Evolutionary conservation across 345 rosid genomes (phyloP).

Genomic region (Turritis glabra): DNA sequence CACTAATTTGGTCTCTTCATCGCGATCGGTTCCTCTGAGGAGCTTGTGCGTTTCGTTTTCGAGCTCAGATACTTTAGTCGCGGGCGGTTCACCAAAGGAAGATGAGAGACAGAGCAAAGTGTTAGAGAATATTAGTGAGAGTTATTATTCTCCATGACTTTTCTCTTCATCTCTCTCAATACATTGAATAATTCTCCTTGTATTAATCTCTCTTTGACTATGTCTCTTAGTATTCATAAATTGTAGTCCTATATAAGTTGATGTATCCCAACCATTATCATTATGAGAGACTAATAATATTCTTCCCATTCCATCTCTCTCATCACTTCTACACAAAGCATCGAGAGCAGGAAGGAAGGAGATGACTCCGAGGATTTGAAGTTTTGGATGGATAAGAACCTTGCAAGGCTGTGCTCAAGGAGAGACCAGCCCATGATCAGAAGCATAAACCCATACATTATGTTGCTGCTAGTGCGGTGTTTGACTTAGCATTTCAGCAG

Average conservation of each 20-base stretch:
- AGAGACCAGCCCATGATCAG: conserved; percentile 66
- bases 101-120: conserved; percentile 40
- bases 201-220: no score
- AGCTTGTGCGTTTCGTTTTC: conserved; percentile 45
- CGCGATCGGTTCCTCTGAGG: conserved; percentile 38
- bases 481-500: not conserved
- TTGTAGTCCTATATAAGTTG: no score
- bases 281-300: no score
- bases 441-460: conserved; percentile 77
- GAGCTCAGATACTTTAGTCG: conserved; percentile 64
- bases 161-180: no score
- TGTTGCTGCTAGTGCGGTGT: conserved; percentile 87
- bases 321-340: no score
- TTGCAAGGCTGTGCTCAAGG: conserved; percentile 79
- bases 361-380: conserved; percentile 66
- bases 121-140: no score
- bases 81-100: conserved; percentile 57
- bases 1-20: conserved; percentile 35
- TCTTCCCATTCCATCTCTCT: no score
- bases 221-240: no score
- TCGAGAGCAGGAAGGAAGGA: conserved; percentile 58
- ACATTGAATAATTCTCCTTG: no score
- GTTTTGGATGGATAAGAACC: conserved; percentile 91
- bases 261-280: no score
- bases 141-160: no score